Percentiles rank a stretch among this genome's conserved stretches.
Conservation (phyloP, 208 protist species). For the Leishmania major region DNA sequence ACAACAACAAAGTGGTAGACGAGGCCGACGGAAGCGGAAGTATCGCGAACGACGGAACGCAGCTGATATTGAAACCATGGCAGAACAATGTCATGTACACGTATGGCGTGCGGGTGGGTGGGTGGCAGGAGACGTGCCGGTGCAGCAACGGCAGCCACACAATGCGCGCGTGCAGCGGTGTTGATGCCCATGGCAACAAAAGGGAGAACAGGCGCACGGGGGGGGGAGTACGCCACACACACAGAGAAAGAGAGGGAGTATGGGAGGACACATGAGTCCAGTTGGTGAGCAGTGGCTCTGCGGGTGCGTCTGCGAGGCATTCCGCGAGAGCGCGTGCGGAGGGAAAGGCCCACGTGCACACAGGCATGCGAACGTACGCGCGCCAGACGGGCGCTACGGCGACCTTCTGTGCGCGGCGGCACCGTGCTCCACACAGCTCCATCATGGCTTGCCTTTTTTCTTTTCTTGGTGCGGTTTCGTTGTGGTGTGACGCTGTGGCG, state of each 20-base stretch:
- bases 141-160: background rate
- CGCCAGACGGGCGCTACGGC: no score
- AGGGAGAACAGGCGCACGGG: background rate
- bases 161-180: no score
- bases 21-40: background rate
- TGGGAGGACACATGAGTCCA: background rate
- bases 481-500: background rate
- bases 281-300: background rate
- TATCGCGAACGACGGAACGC: background rate
- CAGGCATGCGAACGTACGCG: background rate
- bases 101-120: background rate
- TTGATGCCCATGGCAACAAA: background rate
- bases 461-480: background rate
- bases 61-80: background rate
- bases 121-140: background rate
- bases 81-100: background rate
- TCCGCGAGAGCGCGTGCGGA: background rate
- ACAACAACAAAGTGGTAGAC: background rate
- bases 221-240: background rate
- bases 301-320: background rate
- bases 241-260: background rate
- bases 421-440: background rate
- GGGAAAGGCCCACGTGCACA: background rate
- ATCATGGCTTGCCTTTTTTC: background rate
- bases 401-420: background rate